phyloP scores from a whole-genome alignment of 257 asterid species.

The Anisodus acutangulus region DNA sequence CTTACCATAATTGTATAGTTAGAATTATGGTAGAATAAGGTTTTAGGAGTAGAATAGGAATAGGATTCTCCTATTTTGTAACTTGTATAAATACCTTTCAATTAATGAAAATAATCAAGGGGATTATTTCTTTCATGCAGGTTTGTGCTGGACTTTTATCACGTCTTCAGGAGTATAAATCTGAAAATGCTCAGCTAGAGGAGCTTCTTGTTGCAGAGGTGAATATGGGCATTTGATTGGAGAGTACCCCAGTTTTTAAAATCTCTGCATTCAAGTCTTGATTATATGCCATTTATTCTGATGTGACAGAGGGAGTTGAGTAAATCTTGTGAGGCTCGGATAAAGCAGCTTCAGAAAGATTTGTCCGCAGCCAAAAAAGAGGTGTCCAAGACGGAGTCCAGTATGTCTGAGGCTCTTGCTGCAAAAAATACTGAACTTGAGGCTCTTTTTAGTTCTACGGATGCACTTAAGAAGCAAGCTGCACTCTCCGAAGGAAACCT shows the following conservation, averaged over 20 bases:
- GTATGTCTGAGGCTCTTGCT: constrained; percentile 83
- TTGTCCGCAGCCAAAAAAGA: constrained; percentile 75
- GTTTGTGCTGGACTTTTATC: constrained; percentile 99
- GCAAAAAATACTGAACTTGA: constrained; percentile 98
- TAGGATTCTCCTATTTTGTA: too few relatives aligned
- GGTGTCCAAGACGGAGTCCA: constrained; percentile 77
- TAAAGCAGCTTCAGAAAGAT: constrained; percentile 88
- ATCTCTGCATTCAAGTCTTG: constrained; percentile 28
- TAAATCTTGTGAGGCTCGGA: constrained; percentile 76
- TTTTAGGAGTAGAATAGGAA: too few relatives aligned
- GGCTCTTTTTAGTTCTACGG: constrained; percentile 73
- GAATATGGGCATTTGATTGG: constrained; percentile 38
- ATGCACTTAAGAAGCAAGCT: constrained; percentile 88
- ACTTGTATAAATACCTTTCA: too few relatives aligned
- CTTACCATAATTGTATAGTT: too few relatives aligned
- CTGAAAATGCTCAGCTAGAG: constrained; percentile 96
- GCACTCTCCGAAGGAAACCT: constrained; percentile 90
- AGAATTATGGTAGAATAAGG: too few relatives aligned
- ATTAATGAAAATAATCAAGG: too few relatives aligned
- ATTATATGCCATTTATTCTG: constrained; percentile 34
- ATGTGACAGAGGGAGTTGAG: constrained; percentile 87
- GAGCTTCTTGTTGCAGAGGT: constrained; percentile 98
- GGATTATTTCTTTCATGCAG: too few relatives aligned
- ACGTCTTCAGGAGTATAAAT: constrained; percentile 97
- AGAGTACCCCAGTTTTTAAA: constrained; percentile 23